A percentile compares a stretch with the other conserved stretches of the same genome.
These are phyloP conservation scores for Knufia fluminis DNA, from an alignment of 2,329 filamentous ascomycete genomes.

Conservation along the genomic window DNA sequence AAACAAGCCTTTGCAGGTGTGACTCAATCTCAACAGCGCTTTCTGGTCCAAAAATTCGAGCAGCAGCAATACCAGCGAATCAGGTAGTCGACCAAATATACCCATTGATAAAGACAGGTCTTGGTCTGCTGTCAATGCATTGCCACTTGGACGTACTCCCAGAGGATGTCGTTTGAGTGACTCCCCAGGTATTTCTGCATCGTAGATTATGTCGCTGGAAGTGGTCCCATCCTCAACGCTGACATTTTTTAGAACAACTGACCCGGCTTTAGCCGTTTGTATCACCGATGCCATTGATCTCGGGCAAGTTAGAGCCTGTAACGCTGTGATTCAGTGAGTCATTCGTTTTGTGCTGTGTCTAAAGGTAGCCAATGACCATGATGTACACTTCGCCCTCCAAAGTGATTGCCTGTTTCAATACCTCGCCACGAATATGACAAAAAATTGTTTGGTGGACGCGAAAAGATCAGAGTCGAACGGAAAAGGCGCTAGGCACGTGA, in stretches of 20 bases:
- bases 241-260: neutral
- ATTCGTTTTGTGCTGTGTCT: neutral
- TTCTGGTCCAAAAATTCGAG: slow-evolving; percentile 63
- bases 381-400: neutral
- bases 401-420: too few species aligned
- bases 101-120: slow-evolving; percentile 62
- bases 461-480: neutral
- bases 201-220: neutral
- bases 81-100: slow-evolving; percentile 58
- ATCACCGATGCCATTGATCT: slow-evolving; percentile 6
- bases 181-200: slow-evolving; percentile 6
- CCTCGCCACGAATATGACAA: slow-evolving; percentile 1
- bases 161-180: slow-evolving; percentile 64
- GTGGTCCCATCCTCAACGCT: slow-evolving; percentile 1
- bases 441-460: neutral
- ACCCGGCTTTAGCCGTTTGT: neutral
- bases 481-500: neutral
- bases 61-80: slow-evolving; percentile 68
- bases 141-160: slow-evolving; percentile 77
- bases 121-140: slow-evolving; percentile 58
- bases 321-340: neutral
- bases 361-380: neutral
- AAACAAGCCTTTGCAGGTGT: slow-evolving; percentile 76
- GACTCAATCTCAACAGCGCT: slow-evolving; percentile 57
- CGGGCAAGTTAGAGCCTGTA: neutral